Evolutionary conservation across 306 rosid genomes (phyloP), one percentile per base, ranked within the genome.

Genomic region (Phaseolus lunatus): DNA sequence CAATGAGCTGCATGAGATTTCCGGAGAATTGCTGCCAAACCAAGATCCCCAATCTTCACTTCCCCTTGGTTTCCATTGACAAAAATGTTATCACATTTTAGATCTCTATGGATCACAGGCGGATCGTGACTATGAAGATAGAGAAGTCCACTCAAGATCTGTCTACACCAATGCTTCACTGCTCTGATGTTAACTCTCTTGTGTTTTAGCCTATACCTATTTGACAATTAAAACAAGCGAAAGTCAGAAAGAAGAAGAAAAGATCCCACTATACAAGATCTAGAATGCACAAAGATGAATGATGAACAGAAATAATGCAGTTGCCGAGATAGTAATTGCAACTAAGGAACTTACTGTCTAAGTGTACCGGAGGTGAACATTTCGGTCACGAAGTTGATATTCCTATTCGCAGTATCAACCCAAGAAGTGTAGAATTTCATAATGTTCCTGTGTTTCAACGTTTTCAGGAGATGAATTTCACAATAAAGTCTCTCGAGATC

Each of bases 351-450:
- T 78, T 84, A 95, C 99, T 95, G 99, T 78, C 96, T 90, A 47
- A 95, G 88, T 84, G 99, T 89, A 72, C 99, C 99, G 73, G 99
- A 95, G 61, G 97, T 90, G 87, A 95, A 95, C 97, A 95, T 87
- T 90, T 95, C 99, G 19, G 99, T 92, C 7, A 95, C 94, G 53
- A 95, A 95, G 82, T 95, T 95, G 86, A 95, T 88, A 59, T 92
- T 95, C 88, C 97, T 88, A 72, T 92, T 92, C 3, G 94, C 85
- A 58, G 93, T 87, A 45, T 95, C 97, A 7, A 95, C 97, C 99
- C 99, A 95, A 39, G 99, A 95, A 22, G 96, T 78, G 81, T 92
- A 92, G 47, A 95, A 89, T 75, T 92, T 95, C 97, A 95, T 95
- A 52, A 95, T 95, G 89, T 92, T 92, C 65, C 48, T 85, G 86